A percentile compares a stretch with the other conserved stretches of the same genome.
phyloP scores from a whole-genome alignment of 163 green algal genomes.

The Scenedesmus sp. region DNA sequence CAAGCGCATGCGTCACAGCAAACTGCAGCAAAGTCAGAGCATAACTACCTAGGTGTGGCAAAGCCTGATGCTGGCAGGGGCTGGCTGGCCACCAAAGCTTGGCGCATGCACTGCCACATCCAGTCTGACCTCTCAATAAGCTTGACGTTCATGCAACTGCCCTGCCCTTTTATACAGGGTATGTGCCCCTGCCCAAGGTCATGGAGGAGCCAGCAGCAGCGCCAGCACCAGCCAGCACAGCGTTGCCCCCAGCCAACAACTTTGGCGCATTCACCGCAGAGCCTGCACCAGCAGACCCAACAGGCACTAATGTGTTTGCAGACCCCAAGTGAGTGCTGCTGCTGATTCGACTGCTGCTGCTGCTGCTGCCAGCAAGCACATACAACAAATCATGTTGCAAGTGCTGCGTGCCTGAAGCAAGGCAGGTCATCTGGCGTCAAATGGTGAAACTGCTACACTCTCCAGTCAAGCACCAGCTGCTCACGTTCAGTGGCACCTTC shows the following conservation, averaged over 20 bases:
- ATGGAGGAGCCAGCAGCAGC: background rate
- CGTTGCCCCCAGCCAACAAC: background rate
- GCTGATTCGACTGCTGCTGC: too few relatives aligned
- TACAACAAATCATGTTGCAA: too few relatives aligned
- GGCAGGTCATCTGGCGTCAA: too few relatives aligned
- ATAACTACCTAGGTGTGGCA: too few relatives aligned
- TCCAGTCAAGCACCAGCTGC: too few relatives aligned
- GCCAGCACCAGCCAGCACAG: background rate
- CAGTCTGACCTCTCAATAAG: background rate
- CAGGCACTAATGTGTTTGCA: background rate
- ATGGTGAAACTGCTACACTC: too few relatives aligned
- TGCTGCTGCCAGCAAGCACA: too few relatives aligned
- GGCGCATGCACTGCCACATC: background rate
- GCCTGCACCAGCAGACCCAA: background rate
- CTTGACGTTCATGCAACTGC: background rate
- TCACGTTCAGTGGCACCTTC: too few relatives aligned
- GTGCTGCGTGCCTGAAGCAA: too few relatives aligned
- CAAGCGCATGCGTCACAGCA: too few relatives aligned
- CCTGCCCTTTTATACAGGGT: background rate
- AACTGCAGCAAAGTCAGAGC: too few relatives aligned
- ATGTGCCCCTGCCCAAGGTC: background rate
- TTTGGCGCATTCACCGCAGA: background rate
- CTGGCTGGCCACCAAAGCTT: background rate
- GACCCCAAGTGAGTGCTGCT: background rate
- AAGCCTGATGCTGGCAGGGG: background rate